phyloP scores from a whole-genome alignment of 345 rosid species.

The Erysimum cheiranthoides region DNA sequence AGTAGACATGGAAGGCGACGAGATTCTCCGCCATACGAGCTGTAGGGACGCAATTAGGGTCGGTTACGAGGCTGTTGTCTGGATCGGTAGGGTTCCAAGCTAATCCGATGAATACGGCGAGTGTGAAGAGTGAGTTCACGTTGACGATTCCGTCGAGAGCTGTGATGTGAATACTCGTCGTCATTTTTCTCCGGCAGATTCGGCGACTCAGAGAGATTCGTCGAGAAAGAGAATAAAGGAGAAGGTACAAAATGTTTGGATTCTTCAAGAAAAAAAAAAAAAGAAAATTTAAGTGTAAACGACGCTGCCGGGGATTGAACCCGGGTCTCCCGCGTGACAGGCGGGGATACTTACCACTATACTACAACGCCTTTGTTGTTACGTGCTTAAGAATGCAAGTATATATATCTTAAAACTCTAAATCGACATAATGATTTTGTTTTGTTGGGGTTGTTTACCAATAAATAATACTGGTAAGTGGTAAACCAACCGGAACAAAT shows the following conservation, averaged over 20 bases:
- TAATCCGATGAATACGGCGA: constrained; percentile 88
- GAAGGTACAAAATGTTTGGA: neutral
- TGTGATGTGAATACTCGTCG: constrained; percentile 83
- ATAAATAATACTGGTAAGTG: neutral
- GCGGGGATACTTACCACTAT: constrained; percentile 95
- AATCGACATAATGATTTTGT: too few species aligned
- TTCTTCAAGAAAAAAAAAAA: neutral
- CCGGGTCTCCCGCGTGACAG: constrained; percentile 99
- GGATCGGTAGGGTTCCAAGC: constrained; percentile 73
- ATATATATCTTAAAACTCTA: too few species aligned
- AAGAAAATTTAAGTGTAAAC: neutral
- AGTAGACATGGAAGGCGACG: constrained; percentile 83
- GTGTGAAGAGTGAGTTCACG: constrained; percentile 91
- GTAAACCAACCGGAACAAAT: constrained; percentile 25
- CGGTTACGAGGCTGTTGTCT: constrained; percentile 49
- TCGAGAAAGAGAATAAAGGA: neutral
- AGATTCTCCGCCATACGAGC: constrained; percentile 59
- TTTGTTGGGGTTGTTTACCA: constrained; percentile 16
- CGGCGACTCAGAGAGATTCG: constrained; percentile 31
- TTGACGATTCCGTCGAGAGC: constrained; percentile 85
- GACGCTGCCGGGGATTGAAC: constrained; percentile 98
- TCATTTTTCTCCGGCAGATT: constrained; percentile 46
- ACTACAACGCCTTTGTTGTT: constrained; percentile 77
- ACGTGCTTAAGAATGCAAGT: too few species aligned
- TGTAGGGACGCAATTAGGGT: constrained; percentile 55